These are phyloP conservation scores for Arachnomyces sp. DNA, from an alignment of 2,329 filamentous ascomycete species.

Conservation along the genomic window DNA sequence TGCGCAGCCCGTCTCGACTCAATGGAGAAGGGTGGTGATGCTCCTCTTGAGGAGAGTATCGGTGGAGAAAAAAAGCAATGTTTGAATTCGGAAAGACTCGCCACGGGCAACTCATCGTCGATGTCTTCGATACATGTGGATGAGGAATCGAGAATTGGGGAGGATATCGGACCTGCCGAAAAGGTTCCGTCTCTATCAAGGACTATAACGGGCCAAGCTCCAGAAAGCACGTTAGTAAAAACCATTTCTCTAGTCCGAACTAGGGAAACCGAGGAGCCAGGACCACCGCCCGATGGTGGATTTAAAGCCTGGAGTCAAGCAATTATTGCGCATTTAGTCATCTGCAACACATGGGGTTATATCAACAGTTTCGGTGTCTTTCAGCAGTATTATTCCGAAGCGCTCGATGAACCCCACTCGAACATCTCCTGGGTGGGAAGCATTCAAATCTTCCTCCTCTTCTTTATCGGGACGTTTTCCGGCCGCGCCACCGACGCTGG, in stretches of 20 bases:
- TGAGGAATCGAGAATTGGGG: neutral
- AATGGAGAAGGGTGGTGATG: too few species aligned
- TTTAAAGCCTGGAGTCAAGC: slow-evolving; percentile 51
- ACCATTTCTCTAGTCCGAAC: slow-evolving; percentile 32
- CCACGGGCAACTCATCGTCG: neutral
- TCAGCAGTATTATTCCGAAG: slow-evolving; percentile 45
- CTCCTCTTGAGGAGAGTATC: too few species aligned
- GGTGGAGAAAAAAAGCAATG: neutral
- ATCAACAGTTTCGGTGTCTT: slow-evolving; percentile 51
- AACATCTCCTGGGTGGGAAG: slow-evolving; percentile 48
- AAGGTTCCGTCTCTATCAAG: too few species aligned
- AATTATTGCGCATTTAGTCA: slow-evolving; percentile 44
- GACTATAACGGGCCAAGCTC: neutral
- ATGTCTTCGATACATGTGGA: neutral
- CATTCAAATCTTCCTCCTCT: slow-evolving; percentile 45
- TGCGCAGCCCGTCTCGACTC: too few species aligned
- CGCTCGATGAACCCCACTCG: slow-evolving; percentile 36
- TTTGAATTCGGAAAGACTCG: neutral
- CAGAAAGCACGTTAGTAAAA: slow-evolving; percentile 12
- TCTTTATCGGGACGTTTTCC: slow-evolving; percentile 44
- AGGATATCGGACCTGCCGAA: neutral
- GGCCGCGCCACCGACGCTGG: slow-evolving; percentile 47
- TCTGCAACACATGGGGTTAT: slow-evolving; percentile 52
- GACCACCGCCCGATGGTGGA: slow-evolving; percentile 44
- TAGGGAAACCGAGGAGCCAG: slow-evolving; percentile 28